Conservation (phyloP, 352 stramenopile species). For the Globisporangium polare region DNA sequence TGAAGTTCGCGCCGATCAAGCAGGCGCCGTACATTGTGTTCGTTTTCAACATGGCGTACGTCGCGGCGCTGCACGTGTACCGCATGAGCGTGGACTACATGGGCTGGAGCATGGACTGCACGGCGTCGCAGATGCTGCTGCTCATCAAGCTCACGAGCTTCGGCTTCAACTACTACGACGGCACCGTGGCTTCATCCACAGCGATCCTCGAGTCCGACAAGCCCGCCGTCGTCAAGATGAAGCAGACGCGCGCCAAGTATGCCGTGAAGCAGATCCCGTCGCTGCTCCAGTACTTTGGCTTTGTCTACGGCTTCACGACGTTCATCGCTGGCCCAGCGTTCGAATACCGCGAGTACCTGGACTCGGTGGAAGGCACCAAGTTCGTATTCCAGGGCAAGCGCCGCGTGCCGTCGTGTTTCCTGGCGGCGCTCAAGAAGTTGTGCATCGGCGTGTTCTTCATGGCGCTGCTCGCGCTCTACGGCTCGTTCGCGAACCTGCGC, state of each 20-base stretch:
- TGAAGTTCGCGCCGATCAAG: conserved; percentile 42
- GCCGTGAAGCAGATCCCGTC: conserved; percentile 82
- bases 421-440: conserved; percentile 51
- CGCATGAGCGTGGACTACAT: conserved; percentile 96
- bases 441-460: conserved; percentile 49
- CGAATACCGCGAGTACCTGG: conserved; percentile 92
- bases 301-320: conserved; percentile 96
- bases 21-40: conserved; percentile 86
- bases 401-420: conserved; percentile 25
- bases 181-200: conserved; percentile 36
- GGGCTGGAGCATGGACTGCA: conserved; percentile 86
- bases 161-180: conserved; percentile 96
- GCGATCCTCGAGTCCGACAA: conserved; percentile 21
- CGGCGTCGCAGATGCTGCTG: conserved; percentile 89
- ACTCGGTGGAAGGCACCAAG: conserved; percentile 51
- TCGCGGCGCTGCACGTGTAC: conserved; percentile 92
- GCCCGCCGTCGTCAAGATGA: conserved; percentile 26
- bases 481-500: conserved; percentile 38
- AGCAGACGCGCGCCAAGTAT: conserved; percentile 27
- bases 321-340: conserved; percentile 94
- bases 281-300: conserved; percentile 95
- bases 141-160: conserved; percentile 98
- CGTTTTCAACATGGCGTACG: conserved; percentile 91
- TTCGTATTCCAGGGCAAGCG: conserved; percentile 40
- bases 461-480: conserved; percentile 37